Conservation (phyloP, 345 rosid genomes). For the Xanthoceras sorbifolium region DNA sequence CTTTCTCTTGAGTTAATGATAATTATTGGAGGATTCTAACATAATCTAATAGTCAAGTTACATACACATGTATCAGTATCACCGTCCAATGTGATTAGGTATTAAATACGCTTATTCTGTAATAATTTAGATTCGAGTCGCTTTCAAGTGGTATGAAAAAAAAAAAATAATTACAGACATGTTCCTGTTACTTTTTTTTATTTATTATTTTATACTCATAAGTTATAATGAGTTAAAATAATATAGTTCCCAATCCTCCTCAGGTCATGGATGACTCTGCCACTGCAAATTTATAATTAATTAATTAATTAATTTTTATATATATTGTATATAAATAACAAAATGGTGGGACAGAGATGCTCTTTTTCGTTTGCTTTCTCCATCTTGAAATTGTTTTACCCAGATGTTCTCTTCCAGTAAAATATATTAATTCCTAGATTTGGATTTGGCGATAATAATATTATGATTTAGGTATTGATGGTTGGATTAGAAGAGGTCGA, state of each 20-base stretch:
- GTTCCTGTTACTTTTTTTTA: constrained; percentile 9
- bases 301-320: not conserved
- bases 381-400: not conserved
- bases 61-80: constrained; percentile 25
- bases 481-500: not conserved
- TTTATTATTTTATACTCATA: no score
- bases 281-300: constrained; percentile 17
- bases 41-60: constrained; percentile 24
- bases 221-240: constrained; percentile 1
- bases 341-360: constrained; percentile 15
- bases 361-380: constrained; percentile 5
- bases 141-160: no score
- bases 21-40: not conserved
- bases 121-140: no score
- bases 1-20: not conserved
- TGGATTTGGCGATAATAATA: not conserved
- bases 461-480: not conserved
- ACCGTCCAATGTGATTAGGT: no score
- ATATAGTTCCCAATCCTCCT: not conserved
- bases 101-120: no score
- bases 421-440: not conserved
- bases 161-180: constrained; percentile 28
- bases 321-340: not conserved
- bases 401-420: not conserved
- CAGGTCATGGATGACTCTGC: constrained; percentile 41